These are phyloP conservation scores for Hypholoma sublateritium DNA, from an alignment of 768 basidiomycete genomes.

Conservation along the genomic window DNA sequence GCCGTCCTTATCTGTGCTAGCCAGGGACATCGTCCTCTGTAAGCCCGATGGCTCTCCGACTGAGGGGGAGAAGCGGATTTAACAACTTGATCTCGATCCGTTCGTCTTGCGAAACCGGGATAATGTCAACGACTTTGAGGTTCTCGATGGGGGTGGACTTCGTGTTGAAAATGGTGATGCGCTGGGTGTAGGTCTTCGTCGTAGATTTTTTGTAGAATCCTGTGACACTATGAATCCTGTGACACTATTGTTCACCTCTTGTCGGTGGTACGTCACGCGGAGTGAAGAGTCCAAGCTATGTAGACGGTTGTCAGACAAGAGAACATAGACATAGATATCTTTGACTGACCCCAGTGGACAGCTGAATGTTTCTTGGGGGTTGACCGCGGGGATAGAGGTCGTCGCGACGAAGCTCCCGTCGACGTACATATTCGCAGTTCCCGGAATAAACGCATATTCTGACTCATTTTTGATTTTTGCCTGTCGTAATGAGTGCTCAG, in stretches of 20 bases:
- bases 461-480: slow-evolving; percentile 49
- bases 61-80: not conserved
- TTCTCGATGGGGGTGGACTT: slow-evolving; percentile 25
- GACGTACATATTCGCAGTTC: slow-evolving; percentile 45
- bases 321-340: slow-evolving; percentile 15
- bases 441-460: slow-evolving; percentile 46
- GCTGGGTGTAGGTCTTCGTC: slow-evolving; percentile 30
- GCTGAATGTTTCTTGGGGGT: slow-evolving; percentile 37
- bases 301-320: slow-evolving; percentile 32
- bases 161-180: slow-evolving; percentile 37
- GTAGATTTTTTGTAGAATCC: slow-evolving; percentile 34
- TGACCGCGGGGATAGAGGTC: slow-evolving; percentile 34
- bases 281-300: slow-evolving; percentile 38
- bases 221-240: slow-evolving; percentile 19
- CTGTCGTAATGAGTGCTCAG: slow-evolving; percentile 17
- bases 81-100: slow-evolving; percentile 26
- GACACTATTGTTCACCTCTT: slow-evolving; percentile 30
- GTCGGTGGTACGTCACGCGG: slow-evolving; percentile 37
- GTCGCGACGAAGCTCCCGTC: slow-evolving; percentile 50
- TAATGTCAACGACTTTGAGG: slow-evolving; percentile 36
- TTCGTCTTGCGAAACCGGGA: slow-evolving; percentile 37
- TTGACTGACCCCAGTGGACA: slow-evolving; percentile 37
- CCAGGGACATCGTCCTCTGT: not conserved
- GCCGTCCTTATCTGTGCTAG: not conserved
- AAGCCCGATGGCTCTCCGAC: not conserved